Conservation (phyloP, 1,139 yeast genomes). For the Dujonia santamariae region DNA sequence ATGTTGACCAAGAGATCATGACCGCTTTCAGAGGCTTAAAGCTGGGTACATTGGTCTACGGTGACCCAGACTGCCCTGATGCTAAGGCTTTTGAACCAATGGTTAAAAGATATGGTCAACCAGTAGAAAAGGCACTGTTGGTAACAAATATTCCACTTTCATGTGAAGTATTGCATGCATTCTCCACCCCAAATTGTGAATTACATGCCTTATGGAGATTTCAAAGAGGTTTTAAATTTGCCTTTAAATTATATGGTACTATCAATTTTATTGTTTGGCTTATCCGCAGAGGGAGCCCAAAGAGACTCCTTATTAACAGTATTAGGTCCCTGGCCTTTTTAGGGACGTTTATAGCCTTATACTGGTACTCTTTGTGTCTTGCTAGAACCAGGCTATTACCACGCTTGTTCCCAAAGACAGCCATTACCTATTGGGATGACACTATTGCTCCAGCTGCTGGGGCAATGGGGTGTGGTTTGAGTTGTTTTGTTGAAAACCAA, state of each 20-base stretch:
- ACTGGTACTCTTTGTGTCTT: constrained; percentile 39
- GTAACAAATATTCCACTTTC: constrained; percentile 27
- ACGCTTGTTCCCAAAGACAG: constrained; percentile 15
- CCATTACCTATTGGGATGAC: constrained; percentile 25
- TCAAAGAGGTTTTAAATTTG: constrained; percentile 29
- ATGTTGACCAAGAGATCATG: constrained; percentile 33
- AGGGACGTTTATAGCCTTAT: constrained; percentile 30
- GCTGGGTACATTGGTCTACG: constrained; percentile 24
- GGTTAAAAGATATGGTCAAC: constrained; percentile 22
- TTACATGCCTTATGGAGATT: constrained; percentile 34
- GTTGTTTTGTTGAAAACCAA: constrained; percentile 32
- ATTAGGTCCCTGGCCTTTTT: constrained; percentile 35
- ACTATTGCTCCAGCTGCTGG: constrained; percentile 32
- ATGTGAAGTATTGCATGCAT: constrained; percentile 34
- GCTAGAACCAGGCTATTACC: constrained; percentile 32
- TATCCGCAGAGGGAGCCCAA: constrained; percentile 10
- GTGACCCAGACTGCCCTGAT: constrained; percentile 16
- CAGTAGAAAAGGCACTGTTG: constrained; percentile 22
- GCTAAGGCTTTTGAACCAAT: constrained; percentile 20
- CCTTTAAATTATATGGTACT: constrained; percentile 25
- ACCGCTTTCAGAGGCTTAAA: constrained; percentile 25
- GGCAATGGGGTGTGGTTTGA: constrained; percentile 30
- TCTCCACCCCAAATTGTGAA: constrained; percentile 30
- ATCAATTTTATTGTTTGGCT: constrained; percentile 18
- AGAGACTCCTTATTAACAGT: constrained; percentile 12